These are phyloP conservation scores for Diphasiastrum complanatum DNA, from an alignment of 83 land plant genomes.

Conservation along the genomic window DNA sequence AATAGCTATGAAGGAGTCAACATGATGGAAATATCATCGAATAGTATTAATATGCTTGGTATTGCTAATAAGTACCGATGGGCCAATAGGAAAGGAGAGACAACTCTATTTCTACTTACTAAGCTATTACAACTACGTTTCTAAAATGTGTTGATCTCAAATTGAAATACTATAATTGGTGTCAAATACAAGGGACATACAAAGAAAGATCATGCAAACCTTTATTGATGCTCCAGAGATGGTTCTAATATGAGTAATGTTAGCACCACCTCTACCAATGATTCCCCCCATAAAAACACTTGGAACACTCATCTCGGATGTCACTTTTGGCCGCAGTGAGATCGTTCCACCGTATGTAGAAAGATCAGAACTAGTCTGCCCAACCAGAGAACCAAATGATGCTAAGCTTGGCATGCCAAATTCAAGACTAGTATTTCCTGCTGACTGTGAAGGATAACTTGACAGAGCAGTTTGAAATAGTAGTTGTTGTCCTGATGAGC, in stretches of 20 bases:
- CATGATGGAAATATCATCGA: too few species aligned
- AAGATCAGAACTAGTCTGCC: slow-evolving; percentile 3
- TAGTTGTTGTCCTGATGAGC: slow-evolving; percentile 4
- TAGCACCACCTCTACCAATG: slow-evolving; percentile 21
- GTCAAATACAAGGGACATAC: neutral
- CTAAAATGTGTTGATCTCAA: neutral
- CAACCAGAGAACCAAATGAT: neutral
- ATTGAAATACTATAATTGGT: neutral
- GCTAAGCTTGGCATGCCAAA: neutral
- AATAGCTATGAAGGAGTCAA: too few species aligned
- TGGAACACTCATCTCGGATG: slow-evolving; percentile 23
- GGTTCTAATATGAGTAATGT: slow-evolving; percentile 17
- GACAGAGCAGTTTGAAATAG: slow-evolving; percentile 8
- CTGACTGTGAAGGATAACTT: neutral
- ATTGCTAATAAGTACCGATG: too few species aligned
- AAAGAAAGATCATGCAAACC: slow-evolving; percentile 5
- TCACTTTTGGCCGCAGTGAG: slow-evolving; percentile 7
- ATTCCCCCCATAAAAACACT: slow-evolving; percentile 23
- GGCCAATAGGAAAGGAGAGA: too few species aligned
- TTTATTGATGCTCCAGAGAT: slow-evolving; percentile 20
- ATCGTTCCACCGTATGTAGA: neutral
- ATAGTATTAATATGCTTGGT: too few species aligned
- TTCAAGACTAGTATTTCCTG: neutral
- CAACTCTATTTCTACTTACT: too few species aligned
- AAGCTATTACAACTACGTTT: too few species aligned